phyloP scores from a whole-genome alignment of 176 grass and related monocot species.

The Pharus latifolius region DNA sequence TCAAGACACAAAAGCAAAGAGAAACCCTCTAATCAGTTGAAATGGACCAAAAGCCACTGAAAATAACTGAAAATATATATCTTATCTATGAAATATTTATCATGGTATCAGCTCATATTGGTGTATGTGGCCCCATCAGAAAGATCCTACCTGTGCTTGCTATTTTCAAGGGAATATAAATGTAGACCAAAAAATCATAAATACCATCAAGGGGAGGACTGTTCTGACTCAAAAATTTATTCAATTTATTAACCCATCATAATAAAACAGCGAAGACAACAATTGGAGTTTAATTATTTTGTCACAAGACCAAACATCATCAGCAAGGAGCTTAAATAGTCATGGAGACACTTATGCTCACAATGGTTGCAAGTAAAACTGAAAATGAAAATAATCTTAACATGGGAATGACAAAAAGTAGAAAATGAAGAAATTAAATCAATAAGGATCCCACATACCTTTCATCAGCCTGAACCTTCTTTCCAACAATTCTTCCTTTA shows the following conservation, averaged over 20 bases:
- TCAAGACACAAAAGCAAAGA: background rate
- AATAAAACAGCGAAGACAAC: no score
- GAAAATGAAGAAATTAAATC: background rate
- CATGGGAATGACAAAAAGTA: background rate
- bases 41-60: background rate
- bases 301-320: background rate
- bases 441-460: slow-evolving; percentile 36
- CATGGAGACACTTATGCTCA: background rate
- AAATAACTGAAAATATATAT: background rate
- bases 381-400: background rate
- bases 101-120: background rate
- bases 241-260: background rate
- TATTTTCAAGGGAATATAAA: background rate
- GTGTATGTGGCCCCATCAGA: background rate
- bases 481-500: slow-evolving; percentile 76
- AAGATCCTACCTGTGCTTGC: background rate
- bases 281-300: background rate
- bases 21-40: background rate
- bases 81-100: background rate
- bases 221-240: background rate
- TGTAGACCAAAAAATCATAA: background rate
- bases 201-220: background rate
- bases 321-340: background rate
- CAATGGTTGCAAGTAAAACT: slow-evolving; percentile 1
- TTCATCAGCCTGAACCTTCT: slow-evolving; percentile 63